Evolutionary conservation across 805 yeast genomes (phyloP).

Genomic region (Pichia heedii): DNA sequence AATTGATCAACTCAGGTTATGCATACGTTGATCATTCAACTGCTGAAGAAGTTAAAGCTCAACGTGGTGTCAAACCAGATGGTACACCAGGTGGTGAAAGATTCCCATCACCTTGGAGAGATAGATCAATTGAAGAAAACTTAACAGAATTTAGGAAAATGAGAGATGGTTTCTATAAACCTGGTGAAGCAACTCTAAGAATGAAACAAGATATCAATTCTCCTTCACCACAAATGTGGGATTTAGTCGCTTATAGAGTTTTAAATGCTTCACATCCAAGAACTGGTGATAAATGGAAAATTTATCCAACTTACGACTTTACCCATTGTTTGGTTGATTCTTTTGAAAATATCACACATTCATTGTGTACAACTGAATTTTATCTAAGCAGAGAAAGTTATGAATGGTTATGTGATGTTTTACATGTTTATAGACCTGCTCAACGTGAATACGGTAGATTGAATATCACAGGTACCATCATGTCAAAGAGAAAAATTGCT

Average conservation of each 20-base stretch:
- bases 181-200: slow-evolving; percentile 90
- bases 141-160: slow-evolving; percentile 76
- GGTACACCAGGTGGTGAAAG: slow-evolving; percentile 94
- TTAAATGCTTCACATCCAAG: slow-evolving; percentile 89
- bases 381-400: slow-evolving; percentile 86
- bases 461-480: slow-evolving; percentile 85
- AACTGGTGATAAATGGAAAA: slow-evolving; percentile 96
- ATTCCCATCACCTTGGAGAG: slow-evolving; percentile 70
- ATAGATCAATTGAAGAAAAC: slow-evolving; percentile 62
- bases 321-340: slow-evolving; percentile 99
- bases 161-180: slow-evolving; percentile 82
- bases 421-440: slow-evolving; percentile 94
- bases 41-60: slow-evolving; percentile 78
- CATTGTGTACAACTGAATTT: slow-evolving; percentile 94
- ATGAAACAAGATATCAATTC: slow-evolving; percentile 90
- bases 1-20: slow-evolving; percentile 54
- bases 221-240: slow-evolving; percentile 99
- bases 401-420: slow-evolving; percentile 96
- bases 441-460: slow-evolving; percentile 98
- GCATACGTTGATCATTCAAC: slow-evolving; percentile 95
- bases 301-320: slow-evolving; percentile 97
- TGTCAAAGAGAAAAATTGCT: slow-evolving; percentile 94
- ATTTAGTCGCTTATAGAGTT: slow-evolving; percentile 92
- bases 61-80: slow-evolving; percentile 85
- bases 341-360: slow-evolving; percentile 91